Base-by-base conservation (phyloP, 2,329 filamentous ascomycete genomes). In the Penicillium paneum region DNA sequence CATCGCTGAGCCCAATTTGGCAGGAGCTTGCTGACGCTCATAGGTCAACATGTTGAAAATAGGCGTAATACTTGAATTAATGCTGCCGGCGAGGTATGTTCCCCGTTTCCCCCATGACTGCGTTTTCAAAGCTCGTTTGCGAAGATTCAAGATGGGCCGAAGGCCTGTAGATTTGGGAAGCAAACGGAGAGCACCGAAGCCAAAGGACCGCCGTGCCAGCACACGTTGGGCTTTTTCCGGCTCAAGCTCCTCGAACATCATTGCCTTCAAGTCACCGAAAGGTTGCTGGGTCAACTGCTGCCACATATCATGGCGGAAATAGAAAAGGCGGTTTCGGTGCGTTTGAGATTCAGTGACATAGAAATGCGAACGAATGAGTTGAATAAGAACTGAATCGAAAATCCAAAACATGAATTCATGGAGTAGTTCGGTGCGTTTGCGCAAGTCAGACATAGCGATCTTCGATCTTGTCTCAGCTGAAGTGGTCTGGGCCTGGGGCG, bases 241-340 rank as follows among this genome's bases (percentile, higher is more conserved):
- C 39, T 81, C 83, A 38, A 97, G 76, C 64, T 94, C 89, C 60
- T 94, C 88, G 59, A 97, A 90, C 82, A 95, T 91, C 8, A 76
- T 81, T 2, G 75, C 62, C 66, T 88, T 94, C 21, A 97, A 75
- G 0, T 76, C 75, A 1, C 79, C 71, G 68, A 97, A 77, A 0
- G 87, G 84, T 7, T 91, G 89, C 63, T 92, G 86, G 1, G 87
- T 84, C 32, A 97, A 73, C 38, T 81, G 81, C 47, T 83, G 84
- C 94, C 94, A 99, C 10, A 94, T 80, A 71, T 99, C 94, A 61
- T 99, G 94, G 4, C 93, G 88, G 69, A 97, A 97, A 74, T 91
- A 99, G 71, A 96, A 96, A 0, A 97, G 76, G 28, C 85, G 84
- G 64, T 94, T 91, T 15, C 88, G 86, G 67, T 96, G 85, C 1